phyloP scores from a whole-genome alignment of 2,329 filamentous ascomycete genomes.

The Beauveria sp. region DNA sequence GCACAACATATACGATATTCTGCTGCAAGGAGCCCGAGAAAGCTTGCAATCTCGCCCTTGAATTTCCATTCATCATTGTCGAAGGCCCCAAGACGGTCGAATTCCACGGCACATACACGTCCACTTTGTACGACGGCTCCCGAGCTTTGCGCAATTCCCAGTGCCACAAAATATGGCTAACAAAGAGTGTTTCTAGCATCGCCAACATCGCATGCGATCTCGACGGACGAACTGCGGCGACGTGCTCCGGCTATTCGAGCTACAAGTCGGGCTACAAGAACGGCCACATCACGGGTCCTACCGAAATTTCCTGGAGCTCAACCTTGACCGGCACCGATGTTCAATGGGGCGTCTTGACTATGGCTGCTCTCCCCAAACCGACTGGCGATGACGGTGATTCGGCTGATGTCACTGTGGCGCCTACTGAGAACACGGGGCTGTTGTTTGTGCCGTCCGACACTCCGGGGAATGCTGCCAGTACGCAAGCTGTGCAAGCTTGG shows the following conservation, averaged over 20 bases:
- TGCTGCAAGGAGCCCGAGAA: conserved; percentile 34
- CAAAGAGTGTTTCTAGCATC: conserved; percentile 25
- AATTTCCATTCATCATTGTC: conserved; percentile 39
- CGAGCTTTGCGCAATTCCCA: neutral
- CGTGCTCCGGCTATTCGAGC: conserved; percentile 42
- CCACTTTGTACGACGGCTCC: conserved; percentile 31
- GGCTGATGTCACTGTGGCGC: neutral
- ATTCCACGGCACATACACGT: conserved; percentile 36
- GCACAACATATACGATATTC: conserved; percentile 43
- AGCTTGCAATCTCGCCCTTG: conserved; percentile 36
- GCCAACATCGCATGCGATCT: conserved; percentile 37
- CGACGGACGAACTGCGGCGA: conserved; percentile 34
- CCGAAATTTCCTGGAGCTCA: conserved; percentile 37
- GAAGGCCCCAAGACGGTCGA: conserved; percentile 37
- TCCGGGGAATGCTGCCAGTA: neutral
- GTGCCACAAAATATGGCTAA: neutral
- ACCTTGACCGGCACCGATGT: conserved; percentile 35
- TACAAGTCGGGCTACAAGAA: conserved; percentile 31
- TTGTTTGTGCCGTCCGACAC: conserved; percentile 1
- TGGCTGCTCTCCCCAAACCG: conserved; percentile 29
- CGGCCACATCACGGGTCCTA: conserved; percentile 33
- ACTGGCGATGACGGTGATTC: conserved; percentile 22
- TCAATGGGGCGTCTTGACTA: conserved; percentile 37
- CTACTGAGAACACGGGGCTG: conserved; percentile 5
- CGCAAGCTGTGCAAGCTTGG: neutral